These are phyloP conservation scores for Favolaschia claudopus DNA, from an alignment of 768 basidiomycete genomes.

Conservation along the genomic window DNA sequence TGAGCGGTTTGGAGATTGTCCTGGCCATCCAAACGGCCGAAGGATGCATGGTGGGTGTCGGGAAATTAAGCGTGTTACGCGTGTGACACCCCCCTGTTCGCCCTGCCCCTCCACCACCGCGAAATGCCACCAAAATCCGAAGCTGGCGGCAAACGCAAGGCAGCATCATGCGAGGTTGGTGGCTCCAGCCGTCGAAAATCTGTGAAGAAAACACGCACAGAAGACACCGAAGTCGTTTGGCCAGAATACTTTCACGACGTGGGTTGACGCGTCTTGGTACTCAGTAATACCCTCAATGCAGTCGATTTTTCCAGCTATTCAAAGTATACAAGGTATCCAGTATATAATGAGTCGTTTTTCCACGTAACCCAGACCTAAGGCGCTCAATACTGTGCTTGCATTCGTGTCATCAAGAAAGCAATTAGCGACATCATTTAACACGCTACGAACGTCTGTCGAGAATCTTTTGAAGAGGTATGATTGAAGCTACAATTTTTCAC, in stretches of 20 bases:
- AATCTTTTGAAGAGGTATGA: slow-evolving; percentile 74
- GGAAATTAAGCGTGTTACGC: not conserved
- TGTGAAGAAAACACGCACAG: slow-evolving; percentile 28
- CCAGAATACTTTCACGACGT: slow-evolving; percentile 69
- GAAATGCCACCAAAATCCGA: not conserved
- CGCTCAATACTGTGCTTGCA: slow-evolving; percentile 87
- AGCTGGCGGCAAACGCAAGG: slow-evolving; percentile 4
- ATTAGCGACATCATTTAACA: slow-evolving; percentile 80
- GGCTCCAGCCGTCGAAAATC: not conserved
- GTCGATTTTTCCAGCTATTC: slow-evolving; percentile 27
- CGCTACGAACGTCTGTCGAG: slow-evolving; percentile 82
- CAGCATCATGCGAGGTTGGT: not conserved
- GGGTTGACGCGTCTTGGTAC: slow-evolving; percentile 35
- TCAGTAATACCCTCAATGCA: not conserved
- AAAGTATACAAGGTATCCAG: slow-evolving; percentile 54
- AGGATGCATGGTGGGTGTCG: slow-evolving; percentile 16
- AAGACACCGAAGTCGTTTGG: slow-evolving; percentile 47
- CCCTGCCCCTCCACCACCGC: not conserved
- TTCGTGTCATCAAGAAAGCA: slow-evolving; percentile 86
- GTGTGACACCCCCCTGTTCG: not conserved
- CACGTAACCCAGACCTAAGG: slow-evolving; percentile 49
- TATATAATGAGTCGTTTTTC: not conserved
- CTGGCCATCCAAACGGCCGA: slow-evolving; percentile 16
- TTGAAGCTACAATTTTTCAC: not conserved
- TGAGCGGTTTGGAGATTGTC: slow-evolving; percentile 12